Base-by-base conservation (phyloP, 78 protist species). In the Dictyostelium brefeldianum region DNA sequence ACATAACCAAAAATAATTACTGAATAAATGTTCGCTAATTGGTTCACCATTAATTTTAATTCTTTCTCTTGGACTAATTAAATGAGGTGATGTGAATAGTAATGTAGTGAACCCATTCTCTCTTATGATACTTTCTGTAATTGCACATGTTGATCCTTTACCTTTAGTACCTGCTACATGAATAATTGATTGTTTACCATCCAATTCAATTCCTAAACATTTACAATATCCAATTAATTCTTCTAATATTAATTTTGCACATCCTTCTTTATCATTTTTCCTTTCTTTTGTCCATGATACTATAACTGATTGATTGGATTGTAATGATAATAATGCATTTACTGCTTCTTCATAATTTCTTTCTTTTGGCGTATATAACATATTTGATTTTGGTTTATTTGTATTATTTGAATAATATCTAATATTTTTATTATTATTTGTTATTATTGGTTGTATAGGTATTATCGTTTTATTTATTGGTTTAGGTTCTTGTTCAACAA, bases 91-190 rank as follows among this genome's bases (percentile, higher is more conserved):
- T 29, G 98, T 96, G 50, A 70, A 98, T 9, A 97, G 31, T n/a
- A 96, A 96, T 25, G 98, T 97, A 10, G 74, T 84, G 41, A 80
- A 96, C 25, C 98, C 98, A 29, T 70, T 83, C 5, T 64, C 22
- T 80, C 98, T 67, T 2, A 98, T 79, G 1, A 98, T 80, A 0
- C 95, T 36, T 50, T 97, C 98, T 15, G 74, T 51, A 9, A 95
- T 56, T 11, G 97, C 82, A 70, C 97, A 96, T 6, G 97, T 96
- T 20, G 98, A 89, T 4, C 99, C 99, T 57, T 98, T 98, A 9
- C 93, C 96, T 64, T 97, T 97, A 4, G 98, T 97, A 48, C 98
- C 98, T 56, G 98, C 98, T 54, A 97, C 95, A 84, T 97, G 98
- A 41, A 97, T 95, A 1, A 93, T 57, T 7, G 81, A 57, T 41